These are phyloP conservation scores for Globisporangium megalacanthum DNA, from an alignment of 352 stramenopile species.

Conservation along the genomic window DNA sequence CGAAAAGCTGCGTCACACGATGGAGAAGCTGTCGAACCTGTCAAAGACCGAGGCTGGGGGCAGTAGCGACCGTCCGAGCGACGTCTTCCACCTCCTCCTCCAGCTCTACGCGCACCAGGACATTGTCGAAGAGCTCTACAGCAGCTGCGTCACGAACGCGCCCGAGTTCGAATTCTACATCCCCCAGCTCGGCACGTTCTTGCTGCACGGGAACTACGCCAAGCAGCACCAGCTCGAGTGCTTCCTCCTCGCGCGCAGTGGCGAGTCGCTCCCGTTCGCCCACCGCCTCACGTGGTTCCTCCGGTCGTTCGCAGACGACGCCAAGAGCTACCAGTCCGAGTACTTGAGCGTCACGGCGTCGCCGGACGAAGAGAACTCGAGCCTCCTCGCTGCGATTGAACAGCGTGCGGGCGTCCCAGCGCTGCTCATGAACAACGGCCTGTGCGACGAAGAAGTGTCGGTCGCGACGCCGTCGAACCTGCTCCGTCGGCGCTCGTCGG, in stretches of 20 bases:
- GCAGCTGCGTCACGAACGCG: conserved; percentile 53
- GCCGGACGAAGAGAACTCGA: conserved; percentile 51
- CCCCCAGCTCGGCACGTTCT: conserved; percentile 83
- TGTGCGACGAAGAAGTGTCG: conserved; percentile 65
- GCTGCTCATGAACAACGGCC: conserved; percentile 67
- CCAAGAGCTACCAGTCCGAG: conserved; percentile 60
- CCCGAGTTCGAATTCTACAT: conserved; percentile 88
- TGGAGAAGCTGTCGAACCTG: conserved; percentile 42
- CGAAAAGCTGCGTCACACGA: conserved; percentile 60
- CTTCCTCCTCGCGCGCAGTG: conserved; percentile 80
- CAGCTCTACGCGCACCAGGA: conserved; percentile 82
- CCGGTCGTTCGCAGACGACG: conserved; percentile 76
- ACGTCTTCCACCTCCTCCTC: conserved; percentile 71
- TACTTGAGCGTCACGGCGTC: conserved; percentile 64
- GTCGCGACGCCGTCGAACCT: conserved; percentile 40
- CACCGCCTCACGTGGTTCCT: conserved; percentile 86
- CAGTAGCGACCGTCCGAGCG: conserved; percentile 14
- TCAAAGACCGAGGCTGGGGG: conserved; percentile 14
- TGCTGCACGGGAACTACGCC: conserved; percentile 78
- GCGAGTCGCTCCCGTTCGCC: conserved; percentile 77
- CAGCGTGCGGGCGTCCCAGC: conserved; percentile 59
- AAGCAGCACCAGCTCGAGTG: conserved; percentile 83
- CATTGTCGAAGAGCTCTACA: conserved; percentile 73
- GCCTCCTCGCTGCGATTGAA: conserved; percentile 62
- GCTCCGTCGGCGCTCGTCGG: conserved; percentile 37